Evolutionary conservation across 2,329 filamentous ascomycete species (phyloP).

Genomic region (Myrmaecium sp.): DNA sequence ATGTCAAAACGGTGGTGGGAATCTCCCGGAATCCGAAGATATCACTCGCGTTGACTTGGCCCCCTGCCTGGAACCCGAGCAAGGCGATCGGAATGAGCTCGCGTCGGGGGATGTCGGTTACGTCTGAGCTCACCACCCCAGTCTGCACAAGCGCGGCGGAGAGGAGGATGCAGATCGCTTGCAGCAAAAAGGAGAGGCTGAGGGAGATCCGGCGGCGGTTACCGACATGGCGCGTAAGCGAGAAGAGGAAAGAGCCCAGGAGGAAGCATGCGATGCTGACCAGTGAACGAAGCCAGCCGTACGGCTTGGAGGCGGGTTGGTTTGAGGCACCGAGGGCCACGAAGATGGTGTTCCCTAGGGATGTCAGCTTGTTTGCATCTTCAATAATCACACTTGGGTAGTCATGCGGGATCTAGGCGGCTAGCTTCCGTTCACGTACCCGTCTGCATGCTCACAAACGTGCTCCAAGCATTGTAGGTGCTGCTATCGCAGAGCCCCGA

Average conservation of each 20-base stretch:
- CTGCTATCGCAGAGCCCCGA: conserved; percentile 65
- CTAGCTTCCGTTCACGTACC: conserved; percentile 27
- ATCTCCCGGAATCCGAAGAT: conserved; percentile 52
- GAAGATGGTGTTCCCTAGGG: conserved; percentile 54
- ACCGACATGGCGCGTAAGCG: conserved; percentile 47
- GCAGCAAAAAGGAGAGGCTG: conserved; percentile 25
- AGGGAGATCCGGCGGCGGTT: conserved; percentile 50
- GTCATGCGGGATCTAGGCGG: conserved; percentile 6
- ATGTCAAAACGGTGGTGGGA: conserved; percentile 66
- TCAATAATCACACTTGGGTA: not conserved
- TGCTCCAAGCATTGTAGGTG: conserved; percentile 59
- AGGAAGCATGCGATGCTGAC: conserved; percentile 55
- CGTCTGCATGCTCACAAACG: conserved; percentile 73
- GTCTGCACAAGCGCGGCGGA: conserved; percentile 27
- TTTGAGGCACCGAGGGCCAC: conserved; percentile 56
- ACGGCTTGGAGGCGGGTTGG: conserved; percentile 29
- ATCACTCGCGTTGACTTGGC: conserved; percentile 59
- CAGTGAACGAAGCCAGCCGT: conserved; percentile 55
- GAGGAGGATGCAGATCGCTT: conserved; percentile 23
- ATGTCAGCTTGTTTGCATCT: not conserved
- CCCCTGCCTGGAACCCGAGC: conserved; percentile 60
- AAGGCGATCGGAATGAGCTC: conserved; percentile 51
- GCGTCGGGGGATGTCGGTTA: conserved; percentile 36
- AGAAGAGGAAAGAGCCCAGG: conserved; percentile 54
- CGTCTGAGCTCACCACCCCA: conserved; percentile 35